Conservation (phyloP, 2,329 filamentous ascomycete species). For the Neoarthrinium moseri region DNA sequence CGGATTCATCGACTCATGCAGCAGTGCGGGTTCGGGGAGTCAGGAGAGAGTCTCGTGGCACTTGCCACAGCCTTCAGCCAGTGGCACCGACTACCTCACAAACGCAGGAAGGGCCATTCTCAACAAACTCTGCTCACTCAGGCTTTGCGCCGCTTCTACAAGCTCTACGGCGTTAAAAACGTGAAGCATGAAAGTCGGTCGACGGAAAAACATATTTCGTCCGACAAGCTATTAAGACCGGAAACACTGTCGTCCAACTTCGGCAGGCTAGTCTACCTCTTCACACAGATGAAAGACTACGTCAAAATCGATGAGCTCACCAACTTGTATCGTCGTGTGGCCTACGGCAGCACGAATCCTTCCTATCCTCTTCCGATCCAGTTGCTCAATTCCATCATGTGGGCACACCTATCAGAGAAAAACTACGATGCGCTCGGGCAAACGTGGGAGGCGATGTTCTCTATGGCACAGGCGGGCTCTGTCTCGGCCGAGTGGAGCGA, state of each 20-base stretch:
- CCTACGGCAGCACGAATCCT: slow-evolving; percentile 30
- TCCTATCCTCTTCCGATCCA: slow-evolving; percentile 44
- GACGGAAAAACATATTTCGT: background rate
- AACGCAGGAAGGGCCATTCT: background rate
- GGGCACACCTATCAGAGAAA: slow-evolving; percentile 55
- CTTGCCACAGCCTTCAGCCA: slow-evolving; percentile 39
- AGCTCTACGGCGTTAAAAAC: slow-evolving; percentile 2
- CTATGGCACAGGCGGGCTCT: slow-evolving; percentile 45
- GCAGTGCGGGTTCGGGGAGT: slow-evolving; percentile 37
- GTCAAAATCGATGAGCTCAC: slow-evolving; percentile 58
- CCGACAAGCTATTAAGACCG: background rate
- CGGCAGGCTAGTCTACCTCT: slow-evolving; percentile 39
- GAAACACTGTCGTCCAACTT: slow-evolving; percentile 26
- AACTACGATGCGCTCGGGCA: slow-evolving; percentile 60
- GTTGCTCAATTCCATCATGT: slow-evolving; percentile 68
- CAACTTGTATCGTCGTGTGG: slow-evolving; percentile 46
- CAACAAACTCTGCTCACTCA: background rate
- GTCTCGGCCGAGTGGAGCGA: slow-evolving; percentile 27
- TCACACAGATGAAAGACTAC: slow-evolving; percentile 43
- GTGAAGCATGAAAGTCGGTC: background rate
- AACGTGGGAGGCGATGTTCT: slow-evolving; percentile 65
- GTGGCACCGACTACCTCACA: slow-evolving; percentile 28
- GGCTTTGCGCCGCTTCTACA: slow-evolving; percentile 6
- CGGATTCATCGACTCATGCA: slow-evolving; percentile 43
- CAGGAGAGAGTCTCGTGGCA: slow-evolving; percentile 41